Conservation (phyloP, 257 asterid genomes). For the Galeopsis tetrahit region DNA sequence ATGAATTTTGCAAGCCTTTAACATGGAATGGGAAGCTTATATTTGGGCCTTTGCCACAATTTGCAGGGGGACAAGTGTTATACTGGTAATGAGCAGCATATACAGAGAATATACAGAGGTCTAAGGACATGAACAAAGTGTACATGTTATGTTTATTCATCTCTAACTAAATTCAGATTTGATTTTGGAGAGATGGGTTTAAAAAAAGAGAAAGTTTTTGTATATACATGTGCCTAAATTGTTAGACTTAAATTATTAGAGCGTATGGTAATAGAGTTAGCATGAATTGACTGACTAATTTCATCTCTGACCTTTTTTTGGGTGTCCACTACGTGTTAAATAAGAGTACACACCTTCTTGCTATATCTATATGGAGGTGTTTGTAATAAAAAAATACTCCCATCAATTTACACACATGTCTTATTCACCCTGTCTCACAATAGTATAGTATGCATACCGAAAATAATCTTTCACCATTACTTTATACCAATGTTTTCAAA, state of each 20-base stretch:
- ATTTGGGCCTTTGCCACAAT: slow-evolving; percentile 48
- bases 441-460: too few relatives aligned
- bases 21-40: slow-evolving; percentile 67
- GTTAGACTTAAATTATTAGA: slow-evolving; percentile 33
- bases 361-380: too few relatives aligned
- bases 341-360: not conserved
- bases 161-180: not conserved
- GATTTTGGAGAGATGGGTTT: slow-evolving; percentile 31
- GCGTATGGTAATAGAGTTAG: slow-evolving; percentile 27
- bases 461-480: too few relatives aligned
- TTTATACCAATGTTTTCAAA: too few relatives aligned
- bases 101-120: slow-evolving; percentile 38
- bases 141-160: slow-evolving; percentile 36
- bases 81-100: slow-evolving; percentile 44
- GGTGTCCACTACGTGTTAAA: not conserved
- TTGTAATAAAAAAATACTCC: too few relatives aligned
- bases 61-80: slow-evolving; percentile 46
- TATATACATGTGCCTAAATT: slow-evolving; percentile 38
- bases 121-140: slow-evolving; percentile 15
- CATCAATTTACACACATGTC: too few relatives aligned
- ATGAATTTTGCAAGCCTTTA: slow-evolving; percentile 37
- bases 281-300: slow-evolving; percentile 53
- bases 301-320: not conserved
- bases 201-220: slow-evolving; percentile 20
- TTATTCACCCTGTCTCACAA: too few relatives aligned